Conservation (phyloP, 805 yeast genomes). For the Barnettozyma pratensis region DNA sequence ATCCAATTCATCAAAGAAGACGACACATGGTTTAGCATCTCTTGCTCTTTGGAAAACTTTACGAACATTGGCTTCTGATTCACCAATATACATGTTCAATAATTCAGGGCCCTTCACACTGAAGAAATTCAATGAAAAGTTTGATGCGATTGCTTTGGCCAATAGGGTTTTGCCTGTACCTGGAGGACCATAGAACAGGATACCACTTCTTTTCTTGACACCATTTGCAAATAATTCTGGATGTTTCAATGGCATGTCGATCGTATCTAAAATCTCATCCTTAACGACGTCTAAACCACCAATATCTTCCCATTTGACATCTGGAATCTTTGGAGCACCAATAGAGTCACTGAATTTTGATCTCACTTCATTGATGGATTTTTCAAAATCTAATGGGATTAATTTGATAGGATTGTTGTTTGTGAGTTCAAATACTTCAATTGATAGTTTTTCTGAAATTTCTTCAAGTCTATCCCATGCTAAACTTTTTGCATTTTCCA, state of each 20-base stretch:
- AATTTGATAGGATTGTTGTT: constrained; percentile 49
- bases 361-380: constrained; percentile 75
- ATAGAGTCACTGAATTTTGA: constrained; percentile 88
- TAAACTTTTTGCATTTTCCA: constrained; percentile 54
- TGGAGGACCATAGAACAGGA: constrained; percentile 95
- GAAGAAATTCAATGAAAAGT: constrained; percentile 89
- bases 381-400: constrained; percentile 57
- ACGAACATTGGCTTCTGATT: constrained; percentile 95
- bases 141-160: constrained; percentile 96
- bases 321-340: constrained; percentile 95
- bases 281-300: constrained; percentile 92
- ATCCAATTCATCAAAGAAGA: constrained; percentile 95
- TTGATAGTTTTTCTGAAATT: constrained; percentile 14
- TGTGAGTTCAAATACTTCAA: constrained; percentile 14
- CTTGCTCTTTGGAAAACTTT: constrained; percentile 90
- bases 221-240: constrained; percentile 89
- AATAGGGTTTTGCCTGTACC: constrained; percentile 96
- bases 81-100: constrained; percentile 97
- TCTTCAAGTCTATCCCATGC: constrained; percentile 48
- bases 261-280: constrained; percentile 89
- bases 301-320: constrained; percentile 94
- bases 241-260: constrained; percentile 90
- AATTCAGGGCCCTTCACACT: constrained; percentile 97
- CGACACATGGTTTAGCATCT: constrained; percentile 96
- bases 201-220: constrained; percentile 89